Conservation (phyloP, 1,284 basidiomycete species). For the Cerrena zonata region DNA sequence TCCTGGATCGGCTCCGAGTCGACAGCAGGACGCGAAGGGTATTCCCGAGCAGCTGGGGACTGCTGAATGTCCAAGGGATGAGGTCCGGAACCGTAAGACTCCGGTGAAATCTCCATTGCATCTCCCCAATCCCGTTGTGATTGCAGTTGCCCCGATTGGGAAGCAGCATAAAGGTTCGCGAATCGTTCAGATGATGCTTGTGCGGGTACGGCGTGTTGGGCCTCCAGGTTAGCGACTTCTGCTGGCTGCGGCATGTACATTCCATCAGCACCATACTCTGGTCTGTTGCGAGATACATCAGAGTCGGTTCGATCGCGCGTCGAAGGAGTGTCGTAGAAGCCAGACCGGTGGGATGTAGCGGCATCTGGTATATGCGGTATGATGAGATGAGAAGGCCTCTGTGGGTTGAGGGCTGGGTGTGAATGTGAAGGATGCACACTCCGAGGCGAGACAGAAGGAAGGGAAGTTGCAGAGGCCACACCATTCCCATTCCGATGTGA, state of each 20-base stretch:
- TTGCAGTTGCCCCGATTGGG: background rate
- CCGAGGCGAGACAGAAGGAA: constrained; percentile 49
- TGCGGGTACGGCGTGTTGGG: constrained; percentile 16
- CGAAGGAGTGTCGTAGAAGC: constrained; percentile 39
- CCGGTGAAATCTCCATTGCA: constrained; percentile 46
- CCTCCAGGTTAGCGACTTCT: constrained; percentile 18
- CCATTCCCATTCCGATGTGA: constrained; percentile 31
- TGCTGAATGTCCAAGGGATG: constrained; percentile 49
- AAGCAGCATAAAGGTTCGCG: constrained; percentile 17
- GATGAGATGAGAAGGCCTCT: constrained; percentile 30
- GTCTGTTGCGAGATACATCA: constrained; percentile 29
- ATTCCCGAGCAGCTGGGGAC: constrained; percentile 48
- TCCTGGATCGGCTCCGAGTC: constrained; percentile 37
- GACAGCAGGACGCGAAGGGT: constrained; percentile 37
- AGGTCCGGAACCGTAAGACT: constrained; percentile 30
- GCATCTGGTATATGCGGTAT: constrained; percentile 39
- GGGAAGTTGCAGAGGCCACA: constrained; percentile 28
- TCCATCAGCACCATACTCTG: constrained; percentile 32
- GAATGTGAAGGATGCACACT: constrained; percentile 58
- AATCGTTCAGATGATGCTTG: constrained; percentile 19
- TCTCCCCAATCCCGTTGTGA: constrained; percentile 40
- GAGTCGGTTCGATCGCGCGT: constrained; percentile 22
- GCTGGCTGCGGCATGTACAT: constrained; percentile 19
- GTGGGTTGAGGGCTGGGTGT: constrained; percentile 37
- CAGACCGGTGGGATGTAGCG: constrained; percentile 50